Percentiles rank a stretch among this genome's conserved stretches.
phyloP scores from a whole-genome alignment of 1,139 yeast species.

The Yamadazyma taylorii region DNA sequence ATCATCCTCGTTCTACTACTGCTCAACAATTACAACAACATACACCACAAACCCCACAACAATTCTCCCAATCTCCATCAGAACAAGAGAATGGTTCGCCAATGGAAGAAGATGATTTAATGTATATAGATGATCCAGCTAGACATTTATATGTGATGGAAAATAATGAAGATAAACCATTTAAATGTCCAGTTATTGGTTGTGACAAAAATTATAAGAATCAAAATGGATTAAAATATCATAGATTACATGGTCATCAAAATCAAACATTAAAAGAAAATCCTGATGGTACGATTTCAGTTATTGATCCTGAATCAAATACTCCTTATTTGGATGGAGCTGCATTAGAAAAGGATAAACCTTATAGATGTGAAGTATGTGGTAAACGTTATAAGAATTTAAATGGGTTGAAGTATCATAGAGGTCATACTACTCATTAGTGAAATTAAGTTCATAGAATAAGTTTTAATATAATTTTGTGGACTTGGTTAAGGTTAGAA shows the following conservation, averaged over 20 bases:
- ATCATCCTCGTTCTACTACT: conserved; percentile 7
- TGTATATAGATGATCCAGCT: conserved; percentile 89
- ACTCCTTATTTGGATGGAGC: conserved; percentile 90
- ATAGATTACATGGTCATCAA: conserved; percentile 94
- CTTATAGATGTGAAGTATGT: conserved; percentile 96
- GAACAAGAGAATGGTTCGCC: conserved; percentile 22
- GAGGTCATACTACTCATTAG: conserved; percentile 96
- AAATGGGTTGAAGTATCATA: conserved; percentile 93
- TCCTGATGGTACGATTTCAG: conserved; percentile 89
- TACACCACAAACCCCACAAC: conserved; percentile 20
- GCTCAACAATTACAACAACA: conserved; percentile 17
- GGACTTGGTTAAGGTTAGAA: conserved; percentile 2
- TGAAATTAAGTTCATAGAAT: conserved; percentile 1
- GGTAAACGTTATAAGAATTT: conserved; percentile 95
- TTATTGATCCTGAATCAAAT: conserved; percentile 90
- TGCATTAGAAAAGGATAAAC: conserved; percentile 96
- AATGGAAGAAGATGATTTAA: conserved; percentile 42
- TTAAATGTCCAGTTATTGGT: conserved; percentile 96
- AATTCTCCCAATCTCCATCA: conserved; percentile 18
- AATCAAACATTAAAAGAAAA: conserved; percentile 89
- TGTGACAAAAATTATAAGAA: conserved; percentile 97
- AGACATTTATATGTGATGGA: conserved; percentile 91
- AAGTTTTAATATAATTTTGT: too few species aligned
- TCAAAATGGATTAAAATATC: conserved; percentile 96
- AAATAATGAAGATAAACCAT: conserved; percentile 90